Conservation (phyloP, 495 filamentous ascomycete genomes). For the Cercophora scortea region DNA sequence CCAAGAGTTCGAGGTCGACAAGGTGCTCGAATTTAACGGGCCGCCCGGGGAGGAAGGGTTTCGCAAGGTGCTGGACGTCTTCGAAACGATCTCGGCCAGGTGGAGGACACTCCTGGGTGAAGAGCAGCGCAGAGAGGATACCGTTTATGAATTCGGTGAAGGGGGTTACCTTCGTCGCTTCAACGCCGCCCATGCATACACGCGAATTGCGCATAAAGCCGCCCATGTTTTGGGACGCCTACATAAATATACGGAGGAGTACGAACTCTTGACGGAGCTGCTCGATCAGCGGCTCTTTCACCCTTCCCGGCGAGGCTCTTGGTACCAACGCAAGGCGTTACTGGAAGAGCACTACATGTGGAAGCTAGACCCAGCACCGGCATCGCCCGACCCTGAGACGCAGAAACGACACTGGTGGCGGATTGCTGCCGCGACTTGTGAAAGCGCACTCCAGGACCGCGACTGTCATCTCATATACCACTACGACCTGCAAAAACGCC, state of each 20-base stretch:
- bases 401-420: slow-evolving; percentile 81
- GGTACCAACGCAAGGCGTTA: slow-evolving; percentile 94
- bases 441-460: slow-evolving; percentile 75
- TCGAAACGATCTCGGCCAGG: slow-evolving; percentile 67
- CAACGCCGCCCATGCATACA: slow-evolving; percentile 89
- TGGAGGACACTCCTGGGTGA: slow-evolving; percentile 69
- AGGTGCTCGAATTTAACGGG: slow-evolving; percentile 78
- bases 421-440: slow-evolving; percentile 74
- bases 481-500: slow-evolving; percentile 87
- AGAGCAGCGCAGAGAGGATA: slow-evolving; percentile 74
- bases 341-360: slow-evolving; percentile 94
- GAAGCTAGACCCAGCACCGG: slow-evolving; percentile 40
- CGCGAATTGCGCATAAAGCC: slow-evolving; percentile 81
- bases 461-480: slow-evolving; percentile 88
- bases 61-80: slow-evolving; percentile 55
- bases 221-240: slow-evolving; percentile 73
- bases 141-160: slow-evolving; percentile 74
- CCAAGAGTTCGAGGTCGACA: slow-evolving; percentile 76
- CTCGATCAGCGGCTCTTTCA: slow-evolving; percentile 81
- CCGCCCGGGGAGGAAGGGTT: slow-evolving; percentile 56
- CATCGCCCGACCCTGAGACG: slow-evolving; percentile 23
- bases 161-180: slow-evolving; percentile 88
- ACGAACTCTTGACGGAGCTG: slow-evolving; percentile 65
- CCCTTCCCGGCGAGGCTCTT: slow-evolving; percentile 71
- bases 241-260: slow-evolving; percentile 72